Base-by-base conservation (phyloP, 1,284 basidiomycete genomes). In the Rhodotorula sp. region DNA sequence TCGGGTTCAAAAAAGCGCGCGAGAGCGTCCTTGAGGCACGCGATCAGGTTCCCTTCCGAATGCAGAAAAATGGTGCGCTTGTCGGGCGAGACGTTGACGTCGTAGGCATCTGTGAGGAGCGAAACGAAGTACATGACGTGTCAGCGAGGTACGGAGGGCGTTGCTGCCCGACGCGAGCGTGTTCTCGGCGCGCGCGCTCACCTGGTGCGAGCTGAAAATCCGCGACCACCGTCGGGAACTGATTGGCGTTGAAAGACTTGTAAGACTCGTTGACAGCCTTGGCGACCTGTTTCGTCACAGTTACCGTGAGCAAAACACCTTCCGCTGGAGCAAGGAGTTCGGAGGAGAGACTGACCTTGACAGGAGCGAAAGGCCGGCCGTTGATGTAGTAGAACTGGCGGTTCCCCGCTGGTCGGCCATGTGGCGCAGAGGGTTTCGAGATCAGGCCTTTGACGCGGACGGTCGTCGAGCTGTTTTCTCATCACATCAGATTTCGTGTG, bases 81-180 rank as follows among this genome's bases (percentile, higher is more conserved):
- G 83, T 99, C 97, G 0, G 97, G 96, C 76, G 90, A 93, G 72
- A 99, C 91, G 78, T 99, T 99, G 80, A 99, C 89, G 79, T 99
- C 97, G 78, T 91, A 93, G 1, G 88, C 85, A 72, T 91, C 92
- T 93, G 60, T 7, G 39, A 43, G n/a, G n/a, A n/a, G n/a, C n/a
- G n/a, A n/a, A n/a, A n/a, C n/a, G n/a, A n/a, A n/a, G n/a, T n/a
- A n/a, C n/a, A n/a, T n/a, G n/a, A n/a, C n/a, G n/a, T n/a, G n/a
- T n/a, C n/a, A n/a, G n/a, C n/a, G n/a, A n/a, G n/a, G n/a, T n/a
- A n/a, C n/a, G n/a, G n/a, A n/a, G n/a, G n/a, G n/a, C n/a, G n/a
- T n/a, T n/a, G n/a, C n/a, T n/a, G n/a, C n/a, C n/a, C n/a, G n/a
- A n/a, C n/a, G n/a, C n/a, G n/a, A n/a, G n/a, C n/a, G n/a, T n/a